Evolutionary conservation across 306 rosid genomes (phyloP).

Genomic region (Malus sieversii): DNA sequence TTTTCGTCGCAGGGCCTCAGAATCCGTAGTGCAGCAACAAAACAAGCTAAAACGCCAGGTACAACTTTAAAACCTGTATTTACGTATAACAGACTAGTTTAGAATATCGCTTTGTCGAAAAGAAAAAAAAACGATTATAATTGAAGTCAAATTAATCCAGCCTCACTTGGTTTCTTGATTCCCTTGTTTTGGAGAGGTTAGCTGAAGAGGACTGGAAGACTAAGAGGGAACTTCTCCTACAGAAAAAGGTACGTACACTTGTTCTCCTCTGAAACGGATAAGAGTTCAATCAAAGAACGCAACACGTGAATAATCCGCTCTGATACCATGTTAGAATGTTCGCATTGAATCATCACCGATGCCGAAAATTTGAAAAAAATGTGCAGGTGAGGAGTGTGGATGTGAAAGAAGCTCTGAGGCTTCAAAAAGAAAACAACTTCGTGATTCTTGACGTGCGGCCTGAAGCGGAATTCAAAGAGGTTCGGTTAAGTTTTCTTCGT

Average conservation of each 20-base stretch:
- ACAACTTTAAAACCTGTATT: neutral
- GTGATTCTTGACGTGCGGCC: conserved; percentile 96
- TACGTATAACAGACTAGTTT: neutral
- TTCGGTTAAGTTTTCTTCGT: neutral
- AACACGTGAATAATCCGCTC: neutral
- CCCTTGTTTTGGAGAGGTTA: conserved; percentile 39
- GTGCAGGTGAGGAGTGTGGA: conserved; percentile 90
- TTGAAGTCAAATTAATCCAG: neutral
- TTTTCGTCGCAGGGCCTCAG: conserved; percentile 33
- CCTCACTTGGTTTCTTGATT: conserved; percentile 17
- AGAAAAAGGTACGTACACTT: conserved; percentile 67
- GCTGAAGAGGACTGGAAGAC: conserved; percentile 98
- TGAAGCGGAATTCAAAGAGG: conserved; percentile 94
- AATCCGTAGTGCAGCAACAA: conserved; percentile 67
- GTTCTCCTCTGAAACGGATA: neutral
- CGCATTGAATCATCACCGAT: neutral
- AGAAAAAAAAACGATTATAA: too few relatives aligned
- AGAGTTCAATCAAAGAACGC: neutral
- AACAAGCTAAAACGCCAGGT: conserved; percentile 90
- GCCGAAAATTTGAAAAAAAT: neutral
- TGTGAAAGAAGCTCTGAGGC: conserved; percentile 84
- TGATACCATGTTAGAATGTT: neutral
- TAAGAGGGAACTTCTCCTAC: conserved; percentile 60
- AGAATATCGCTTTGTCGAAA: neutral
- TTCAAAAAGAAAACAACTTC: conserved; percentile 87